Percentiles rank a stretch among this genome's conserved stretches.
Evolutionary conservation across 352 stramenopile species (phyloP).

Genomic region (Salisapilia sapeloensis): DNA sequence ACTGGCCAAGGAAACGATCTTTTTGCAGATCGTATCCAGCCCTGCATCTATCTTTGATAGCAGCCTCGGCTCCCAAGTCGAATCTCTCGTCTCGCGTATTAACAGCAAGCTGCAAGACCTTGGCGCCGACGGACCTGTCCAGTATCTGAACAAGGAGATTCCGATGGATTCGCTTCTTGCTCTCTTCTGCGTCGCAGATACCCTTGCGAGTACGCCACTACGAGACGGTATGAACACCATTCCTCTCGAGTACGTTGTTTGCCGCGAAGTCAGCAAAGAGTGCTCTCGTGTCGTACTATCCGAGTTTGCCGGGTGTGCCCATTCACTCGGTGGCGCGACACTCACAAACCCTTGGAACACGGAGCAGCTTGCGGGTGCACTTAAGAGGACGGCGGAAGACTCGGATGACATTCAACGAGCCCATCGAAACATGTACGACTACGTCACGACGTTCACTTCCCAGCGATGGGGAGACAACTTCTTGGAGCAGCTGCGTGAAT

Average conservation of each 20-base stretch:
- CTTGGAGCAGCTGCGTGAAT: slow-evolving; percentile 61
- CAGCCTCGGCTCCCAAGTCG: slow-evolving; percentile 71
- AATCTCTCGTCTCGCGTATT: slow-evolving; percentile 81
- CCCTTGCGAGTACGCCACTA: slow-evolving; percentile 71
- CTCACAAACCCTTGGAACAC: slow-evolving; percentile 83
- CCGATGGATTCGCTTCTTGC: slow-evolving; percentile 74
- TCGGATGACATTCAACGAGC: slow-evolving; percentile 48
- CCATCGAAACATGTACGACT: slow-evolving; percentile 73
- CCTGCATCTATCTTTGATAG: slow-evolving; percentile 22
- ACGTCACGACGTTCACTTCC: slow-evolving; percentile 63
- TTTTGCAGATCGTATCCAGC: slow-evolving; percentile 86
- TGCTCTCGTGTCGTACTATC: slow-evolving; percentile 78
- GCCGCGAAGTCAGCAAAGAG: slow-evolving; percentile 45
- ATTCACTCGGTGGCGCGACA: slow-evolving; percentile 69
- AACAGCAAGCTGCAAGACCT: slow-evolving; percentile 86
- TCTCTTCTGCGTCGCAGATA: slow-evolving; percentile 74
- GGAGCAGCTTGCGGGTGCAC: slow-evolving; percentile 38
- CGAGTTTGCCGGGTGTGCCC: slow-evolving; percentile 80
- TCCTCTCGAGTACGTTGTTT: slow-evolving; percentile 82
- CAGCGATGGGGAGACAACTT: slow-evolving; percentile 66
- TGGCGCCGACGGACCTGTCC: slow-evolving; percentile 65
- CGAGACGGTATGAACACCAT: slow-evolving; percentile 87
- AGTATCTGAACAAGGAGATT: slow-evolving; percentile 86
- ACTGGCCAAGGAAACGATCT: slow-evolving; percentile 86
- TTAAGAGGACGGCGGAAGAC: slow-evolving; percentile 32